These are phyloP conservation scores for Trichoderma sp. DNA, from an alignment of 2,329 filamentous ascomycete species.

Conservation along the genomic window DNA sequence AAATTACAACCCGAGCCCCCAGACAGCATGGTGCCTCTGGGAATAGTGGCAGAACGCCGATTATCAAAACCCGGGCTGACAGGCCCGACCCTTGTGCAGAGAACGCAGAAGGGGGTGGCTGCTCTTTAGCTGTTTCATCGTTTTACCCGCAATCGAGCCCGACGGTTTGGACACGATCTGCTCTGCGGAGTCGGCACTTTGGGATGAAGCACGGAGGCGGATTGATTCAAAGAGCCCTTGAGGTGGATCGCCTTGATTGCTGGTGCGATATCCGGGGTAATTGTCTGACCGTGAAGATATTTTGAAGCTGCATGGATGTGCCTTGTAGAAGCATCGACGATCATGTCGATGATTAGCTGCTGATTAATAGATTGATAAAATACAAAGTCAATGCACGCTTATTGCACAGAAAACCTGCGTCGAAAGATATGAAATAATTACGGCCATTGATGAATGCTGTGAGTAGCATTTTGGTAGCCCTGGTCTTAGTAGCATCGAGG, in stretches of 20 bases:
- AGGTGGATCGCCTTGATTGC: neutral
- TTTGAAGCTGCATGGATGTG: neutral
- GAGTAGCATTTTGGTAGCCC: neutral
- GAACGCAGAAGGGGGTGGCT: neutral
- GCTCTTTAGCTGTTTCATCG: neutral
- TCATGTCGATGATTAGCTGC: neutral
- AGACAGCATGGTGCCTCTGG: neutral
- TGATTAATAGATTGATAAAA: neutral
- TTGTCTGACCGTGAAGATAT: neutral
- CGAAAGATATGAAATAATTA: neutral
- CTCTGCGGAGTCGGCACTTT: neutral
- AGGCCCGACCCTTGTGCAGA: neutral
- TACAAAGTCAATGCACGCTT: neutral
- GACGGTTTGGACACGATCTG: neutral
- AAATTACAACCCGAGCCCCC: neutral
- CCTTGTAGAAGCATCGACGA: neutral
- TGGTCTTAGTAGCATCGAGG: neutral
- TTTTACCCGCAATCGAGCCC: neutral
- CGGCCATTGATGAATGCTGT: neutral
- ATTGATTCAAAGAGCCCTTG: neutral
- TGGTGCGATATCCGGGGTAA: conserved; percentile 6
- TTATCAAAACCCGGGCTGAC: neutral
- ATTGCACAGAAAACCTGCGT: neutral
- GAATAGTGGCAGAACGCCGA: neutral
- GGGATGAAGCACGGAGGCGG: neutral